A percentile compares a stretch with the other conserved stretches of the same genome.
Conservation (phyloP, 1,284 basidiomycete species). For the Microbotryomycetes sp. region DNA sequence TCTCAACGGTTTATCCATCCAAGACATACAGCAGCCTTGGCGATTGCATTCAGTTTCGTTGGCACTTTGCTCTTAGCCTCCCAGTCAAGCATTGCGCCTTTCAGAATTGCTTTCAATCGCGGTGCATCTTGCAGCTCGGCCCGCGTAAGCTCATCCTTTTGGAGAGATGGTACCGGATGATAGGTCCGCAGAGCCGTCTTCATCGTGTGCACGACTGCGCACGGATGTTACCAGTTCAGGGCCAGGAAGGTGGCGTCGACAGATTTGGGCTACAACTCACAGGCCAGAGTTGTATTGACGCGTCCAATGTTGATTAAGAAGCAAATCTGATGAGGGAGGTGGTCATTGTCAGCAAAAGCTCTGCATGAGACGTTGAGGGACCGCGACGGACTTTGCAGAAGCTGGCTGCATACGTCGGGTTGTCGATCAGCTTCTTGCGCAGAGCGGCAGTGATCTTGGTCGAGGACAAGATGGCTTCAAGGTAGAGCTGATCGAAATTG, state of each 20-base stretch:
- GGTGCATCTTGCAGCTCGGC: conserved; percentile 74
- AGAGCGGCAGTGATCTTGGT: conserved; percentile 77
- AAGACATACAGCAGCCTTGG: conserved; percentile 47
- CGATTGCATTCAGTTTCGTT: conserved; percentile 61
- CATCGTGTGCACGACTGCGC: conserved; percentile 54
- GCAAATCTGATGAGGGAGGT: conserved; percentile 50
- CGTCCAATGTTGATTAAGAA: conserved; percentile 84
- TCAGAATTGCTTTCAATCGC: conserved; percentile 64
- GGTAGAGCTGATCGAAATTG: conserved; percentile 76
- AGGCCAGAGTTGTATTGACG: conserved; percentile 90
- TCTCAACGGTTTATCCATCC: conserved; percentile 2
- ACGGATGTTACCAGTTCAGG: not conserved
- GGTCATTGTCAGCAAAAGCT: conserved; percentile 37
- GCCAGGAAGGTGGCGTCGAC: conserved; percentile 2
- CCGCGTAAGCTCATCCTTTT: conserved; percentile 52
- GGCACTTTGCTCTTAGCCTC: conserved; percentile 62
- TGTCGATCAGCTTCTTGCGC: conserved; percentile 70
- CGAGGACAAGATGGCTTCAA: conserved; percentile 68
- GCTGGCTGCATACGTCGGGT: not conserved
- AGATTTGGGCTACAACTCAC: conserved; percentile 46
- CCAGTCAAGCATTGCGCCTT: conserved; percentile 64
- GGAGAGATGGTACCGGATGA: conserved; percentile 72
- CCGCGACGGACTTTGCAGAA: not conserved
- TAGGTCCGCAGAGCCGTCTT: conserved; percentile 71
- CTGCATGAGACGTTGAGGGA: not conserved